A percentile compares a stretch with the other conserved stretches of the same genome.
Conservation (phyloP, 2,329 filamentous ascomycete species). For the Trichoderma oligosporum region DNA sequence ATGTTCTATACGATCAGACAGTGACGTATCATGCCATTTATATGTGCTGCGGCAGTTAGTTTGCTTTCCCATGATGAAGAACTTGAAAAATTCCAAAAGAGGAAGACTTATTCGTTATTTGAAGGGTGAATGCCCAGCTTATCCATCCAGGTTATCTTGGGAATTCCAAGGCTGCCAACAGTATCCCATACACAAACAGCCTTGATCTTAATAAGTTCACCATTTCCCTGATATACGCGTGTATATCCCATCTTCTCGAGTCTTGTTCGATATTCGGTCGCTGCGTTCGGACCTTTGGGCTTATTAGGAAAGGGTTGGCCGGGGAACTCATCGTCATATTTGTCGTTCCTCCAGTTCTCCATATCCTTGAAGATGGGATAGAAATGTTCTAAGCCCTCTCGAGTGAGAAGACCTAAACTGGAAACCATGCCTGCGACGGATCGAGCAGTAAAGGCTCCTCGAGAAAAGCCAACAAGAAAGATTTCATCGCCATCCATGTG, state of each 20-base stretch:
- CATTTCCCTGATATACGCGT: slow-evolving; percentile 39
- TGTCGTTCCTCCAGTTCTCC: slow-evolving; percentile 47
- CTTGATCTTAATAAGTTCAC: slow-evolving; percentile 43
- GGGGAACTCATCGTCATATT: slow-evolving; percentile 47
- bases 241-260: slow-evolving; percentile 44
- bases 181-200: slow-evolving; percentile 48
- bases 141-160: slow-evolving; percentile 43
- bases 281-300: slow-evolving; percentile 43
- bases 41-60: slow-evolving; percentile 39
- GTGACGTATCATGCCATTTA: slow-evolving; percentile 51
- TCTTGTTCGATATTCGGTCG: slow-evolving; percentile 40
- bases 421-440: slow-evolving; percentile 53
- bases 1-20: slow-evolving; percentile 52
- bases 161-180: slow-evolving; percentile 44
- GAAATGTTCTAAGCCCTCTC: slow-evolving; percentile 52
- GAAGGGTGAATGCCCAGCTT: slow-evolving; percentile 44
- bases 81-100: not conserved
- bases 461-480: slow-evolving; percentile 54
- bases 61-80: not conserved
- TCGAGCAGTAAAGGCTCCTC: slow-evolving; percentile 57
- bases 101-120: slow-evolving; percentile 45
- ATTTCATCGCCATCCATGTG: slow-evolving; percentile 57
- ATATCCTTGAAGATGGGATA: slow-evolving; percentile 55
- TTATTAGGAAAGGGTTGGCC: slow-evolving; percentile 46
- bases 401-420: slow-evolving; percentile 49